A percentile compares a stretch with the other conserved stretches of the same genome.
Evolutionary conservation across 208 protist genomes (phyloP).

Genomic region (Phytomonas sp.): DNA sequence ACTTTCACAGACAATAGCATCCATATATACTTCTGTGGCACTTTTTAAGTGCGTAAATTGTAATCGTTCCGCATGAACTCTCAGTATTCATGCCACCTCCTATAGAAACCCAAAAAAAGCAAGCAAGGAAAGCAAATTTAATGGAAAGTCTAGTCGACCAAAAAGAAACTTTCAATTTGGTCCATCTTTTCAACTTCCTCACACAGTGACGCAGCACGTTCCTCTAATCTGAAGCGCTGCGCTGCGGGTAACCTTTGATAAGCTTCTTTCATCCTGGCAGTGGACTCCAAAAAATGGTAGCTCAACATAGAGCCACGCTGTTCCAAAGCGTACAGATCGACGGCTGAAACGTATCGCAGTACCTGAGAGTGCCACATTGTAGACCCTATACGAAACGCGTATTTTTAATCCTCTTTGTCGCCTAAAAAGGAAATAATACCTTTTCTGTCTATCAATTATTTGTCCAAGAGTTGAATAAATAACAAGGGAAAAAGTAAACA

Average conservation of each 20-base stretch:
- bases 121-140: not conserved
- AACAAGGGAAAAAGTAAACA: too few relatives aligned
- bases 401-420: too few relatives aligned
- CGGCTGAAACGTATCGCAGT: constrained; percentile 9
- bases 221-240: constrained; percentile 17
- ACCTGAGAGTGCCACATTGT: not conserved
- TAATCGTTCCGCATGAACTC: too few relatives aligned
- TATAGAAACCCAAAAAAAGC: too few relatives aligned
- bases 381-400: too few relatives aligned
- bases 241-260: constrained; percentile 18
- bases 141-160: not conserved
- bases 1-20: too few relatives aligned
- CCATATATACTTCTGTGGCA: too few relatives aligned
- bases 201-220: constrained; percentile 22
- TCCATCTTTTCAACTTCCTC: constrained; percentile 7
- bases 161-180: constrained; percentile 11
- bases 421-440: too few relatives aligned
- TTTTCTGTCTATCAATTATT: too few relatives aligned
- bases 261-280: constrained; percentile 13
- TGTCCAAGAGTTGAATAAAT: too few relatives aligned
- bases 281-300: constrained; percentile 17
- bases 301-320: constrained; percentile 17
- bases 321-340: constrained; percentile 39
- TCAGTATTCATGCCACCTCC: too few relatives aligned
- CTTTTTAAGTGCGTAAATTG: too few relatives aligned